phyloP scores from a whole-genome alignment of 306 rosid species.

The Prunus persica region Prunus_persica_NCBIv2 NC_034016.1:14368501-14369000 shows the following conservation, averaged over 20 bases:
- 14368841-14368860: not conserved
- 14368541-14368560: not conserved
- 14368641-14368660: not conserved
- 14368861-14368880: not conserved
- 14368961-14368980: constrained; percentile 4
- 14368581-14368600: not conserved
- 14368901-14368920: not conserved
- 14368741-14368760: constrained; percentile 80
- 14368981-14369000: constrained; percentile 1
- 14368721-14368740: constrained; percentile 89
- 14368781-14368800: constrained; percentile 88
- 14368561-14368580: not conserved
- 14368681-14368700: constrained; percentile 88
- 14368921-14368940: not conserved
- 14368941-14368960: constrained; percentile 5
- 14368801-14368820: not conserved
- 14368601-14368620: not conserved
- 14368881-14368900: not conserved
- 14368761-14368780: constrained; percentile 93
- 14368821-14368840: not conserved
- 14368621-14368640: not conserved
- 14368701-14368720: constrained; percentile 91
- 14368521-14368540: not conserved
- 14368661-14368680: constrained; percentile 7
- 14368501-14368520: not conserved